A percentile compares a stretch with the other conserved stretches of the same genome.
Conservation (phyloP, 1,284 basidiomycete genomes). For the Microbotryum intermedium region DNA sequence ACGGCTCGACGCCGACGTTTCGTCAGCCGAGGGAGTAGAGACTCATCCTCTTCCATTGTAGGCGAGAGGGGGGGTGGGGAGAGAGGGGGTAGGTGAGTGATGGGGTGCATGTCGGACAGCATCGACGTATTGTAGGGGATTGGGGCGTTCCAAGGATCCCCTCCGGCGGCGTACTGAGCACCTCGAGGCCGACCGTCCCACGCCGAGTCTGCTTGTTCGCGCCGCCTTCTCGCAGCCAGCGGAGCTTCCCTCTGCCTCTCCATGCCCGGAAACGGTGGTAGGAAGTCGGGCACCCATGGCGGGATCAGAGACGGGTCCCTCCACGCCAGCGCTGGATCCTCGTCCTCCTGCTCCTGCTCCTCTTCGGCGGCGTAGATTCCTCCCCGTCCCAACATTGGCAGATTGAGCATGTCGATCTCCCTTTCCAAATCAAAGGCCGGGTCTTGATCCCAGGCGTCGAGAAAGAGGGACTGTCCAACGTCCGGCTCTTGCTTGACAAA, state of each 20-base stretch:
- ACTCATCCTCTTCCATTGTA: not conserved
- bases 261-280: constrained; percentile 30
- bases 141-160: constrained; percentile 21
- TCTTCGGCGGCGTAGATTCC: not conserved
- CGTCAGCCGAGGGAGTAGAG: not conserved
- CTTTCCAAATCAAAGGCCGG: not conserved
- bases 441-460: not conserved
- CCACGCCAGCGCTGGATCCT: constrained; percentile 11
- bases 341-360: constrained; percentile 4
- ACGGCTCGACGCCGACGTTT: constrained; percentile 5
- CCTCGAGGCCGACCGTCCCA: constrained; percentile 4
- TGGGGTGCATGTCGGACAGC: constrained; percentile 12
- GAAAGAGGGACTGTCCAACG: not conserved
- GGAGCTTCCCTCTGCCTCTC: constrained; percentile 21
- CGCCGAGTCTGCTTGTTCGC: constrained; percentile 16
- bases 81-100: constrained; percentile 4
- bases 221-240: constrained; percentile 13
- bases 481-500: not conserved
- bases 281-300: constrained; percentile 20
- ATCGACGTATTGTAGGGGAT: constrained; percentile 20
- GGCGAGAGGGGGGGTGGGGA: constrained; percentile 13
- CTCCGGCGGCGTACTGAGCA: not conserved
- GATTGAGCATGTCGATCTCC: not conserved
- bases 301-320: constrained; percentile 13
- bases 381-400: not conserved